Base-by-base conservation (phyloP, 352 stramenopile genomes). In the Phytopythium delawarense region DNA sequence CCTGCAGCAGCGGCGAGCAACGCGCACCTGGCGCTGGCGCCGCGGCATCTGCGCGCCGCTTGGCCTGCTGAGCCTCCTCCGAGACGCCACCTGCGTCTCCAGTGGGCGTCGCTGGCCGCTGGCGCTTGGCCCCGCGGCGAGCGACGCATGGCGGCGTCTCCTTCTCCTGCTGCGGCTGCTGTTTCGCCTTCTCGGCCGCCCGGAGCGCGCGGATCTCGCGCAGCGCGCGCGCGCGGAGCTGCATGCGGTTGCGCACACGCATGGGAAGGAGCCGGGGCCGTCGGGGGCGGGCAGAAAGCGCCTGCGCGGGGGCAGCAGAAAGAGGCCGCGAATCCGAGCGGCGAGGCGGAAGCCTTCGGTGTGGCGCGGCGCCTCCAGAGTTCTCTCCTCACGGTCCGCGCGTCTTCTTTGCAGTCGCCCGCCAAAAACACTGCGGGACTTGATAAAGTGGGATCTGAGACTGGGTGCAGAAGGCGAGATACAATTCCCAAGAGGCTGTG, bases 1-100 rank as follows among this genome's bases (percentile, higher is more conserved):
- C 72, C 52, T 87, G 80, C 61, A 92, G 55, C 48, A 92, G 49
- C 20, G 49, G 56, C 15, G 68, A 62, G 18, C 67, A 30, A 34
- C 30, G 30, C 28, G 13, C 20, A 30, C 50, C 30, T 9, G 50
- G 30, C 13, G 4, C 16, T 30, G 34, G 7, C 12, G 35, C 35
- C 4, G 51, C 6, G 32, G 30, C 18, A 6, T 39, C 18, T 20
- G 50, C 23, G 46, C 25, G 23, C 13, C 6, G 30, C 15, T 57
- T 42, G 49, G 5, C 37, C 34, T 5, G 0, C n/a, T 6, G 0
- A 7, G 35, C 34, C 34, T 11, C 13, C n/a, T 34, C 54, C 8
- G 15, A 16, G 15, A 1, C 37, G 13, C 4, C 37, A 1, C 9
- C 21, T 25, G 2, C 23, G 23, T 16, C 55, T 18, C 12, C 25